Evolutionary conservation across 129 eudicot genomes (phyloP), one percentile per base, ranked within the genome.

Genomic region (Kitagawia praeruptora): DNA sequence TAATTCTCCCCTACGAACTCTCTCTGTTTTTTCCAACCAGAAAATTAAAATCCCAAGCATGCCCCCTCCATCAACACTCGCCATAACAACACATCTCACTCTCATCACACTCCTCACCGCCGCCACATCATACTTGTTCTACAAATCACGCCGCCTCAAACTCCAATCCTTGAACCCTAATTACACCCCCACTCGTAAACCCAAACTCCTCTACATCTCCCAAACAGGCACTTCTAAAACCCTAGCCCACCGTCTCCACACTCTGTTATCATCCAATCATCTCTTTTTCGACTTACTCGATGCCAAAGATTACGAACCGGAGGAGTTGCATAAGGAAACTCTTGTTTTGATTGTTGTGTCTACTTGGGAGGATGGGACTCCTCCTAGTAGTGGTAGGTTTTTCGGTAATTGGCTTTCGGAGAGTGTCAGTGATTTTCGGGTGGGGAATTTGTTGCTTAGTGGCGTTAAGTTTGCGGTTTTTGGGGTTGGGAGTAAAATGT

Each of bases 401-500:
- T 76, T 95, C 14, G 89, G 82, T 5, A 82, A 95, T 79, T 95
- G 99, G 99, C 80, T 95, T 47, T 81, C 78, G 47, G 99, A 95
- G 80, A 95, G 99, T 70, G 95, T 86, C 0, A 93, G 86, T 77
- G 97, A 95, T 75, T 95, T 95, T 74, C 86, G 97, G 85, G 99
- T 92, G 4, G 99, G 99, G 18, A 81, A 92, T 12, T 73, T 87
- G 73, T 79, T 92, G 83, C 79, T 95, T 27, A 90, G 49, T 16
- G 80, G 80, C 14, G 89, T 92, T 61, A 84, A 78, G 77, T 92
- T 85, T 87, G 90, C 87, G 4, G 91, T 92, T 14, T 92, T 95
- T 84, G 99, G 99, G 5, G 95, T 95, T 46, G 99, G 99, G 53
- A 92, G 97, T 63, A 67, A 84, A 77, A 67, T 78, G 3, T 95